Conservation (phyloP, 2,329 filamentous ascomycete species). For the Neonectria ditissima region DNA sequence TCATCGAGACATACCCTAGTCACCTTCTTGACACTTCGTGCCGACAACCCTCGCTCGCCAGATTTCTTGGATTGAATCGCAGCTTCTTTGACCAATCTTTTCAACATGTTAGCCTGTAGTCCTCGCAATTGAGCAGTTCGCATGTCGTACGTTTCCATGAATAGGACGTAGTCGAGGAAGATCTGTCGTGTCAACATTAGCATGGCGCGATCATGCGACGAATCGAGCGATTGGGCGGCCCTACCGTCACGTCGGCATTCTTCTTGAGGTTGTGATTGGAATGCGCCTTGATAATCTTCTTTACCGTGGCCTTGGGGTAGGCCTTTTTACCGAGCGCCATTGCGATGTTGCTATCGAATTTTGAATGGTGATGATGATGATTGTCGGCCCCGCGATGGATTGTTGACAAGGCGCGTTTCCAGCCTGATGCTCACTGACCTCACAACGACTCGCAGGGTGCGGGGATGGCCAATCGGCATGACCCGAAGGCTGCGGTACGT, state of each 20-base stretch:
- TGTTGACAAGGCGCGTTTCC: constrained; percentile 43
- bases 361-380: not conserved
- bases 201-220: constrained; percentile 11
- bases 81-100: constrained; percentile 82
- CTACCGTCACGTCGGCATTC: constrained; percentile 86
- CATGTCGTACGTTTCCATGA: constrained; percentile 72
- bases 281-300: constrained; percentile 91
- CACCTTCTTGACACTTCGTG: constrained; percentile 80
- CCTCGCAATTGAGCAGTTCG: not conserved
- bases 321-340: constrained; percentile 72
- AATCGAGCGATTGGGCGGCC: constrained; percentile 43
- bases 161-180: constrained; percentile 85
- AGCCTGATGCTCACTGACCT: constrained; percentile 40
- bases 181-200: constrained; percentile 67
- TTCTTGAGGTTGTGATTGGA: constrained; percentile 83
- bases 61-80: constrained; percentile 79
- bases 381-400: constrained; percentile 15
- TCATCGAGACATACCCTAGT: constrained; percentile 69
- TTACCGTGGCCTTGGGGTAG: constrained; percentile 86
- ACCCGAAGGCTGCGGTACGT: constrained; percentile 37
- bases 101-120: constrained; percentile 3
- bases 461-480: constrained; percentile 40
- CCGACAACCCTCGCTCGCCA: constrained; percentile 79
- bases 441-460: constrained; percentile 25
- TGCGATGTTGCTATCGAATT: constrained; percentile 31